Percentiles rank a stretch among this genome's conserved stretches.
Conservation (phyloP, 1,284 basidiomycete species). For the Fomes fomentarius region DNA sequence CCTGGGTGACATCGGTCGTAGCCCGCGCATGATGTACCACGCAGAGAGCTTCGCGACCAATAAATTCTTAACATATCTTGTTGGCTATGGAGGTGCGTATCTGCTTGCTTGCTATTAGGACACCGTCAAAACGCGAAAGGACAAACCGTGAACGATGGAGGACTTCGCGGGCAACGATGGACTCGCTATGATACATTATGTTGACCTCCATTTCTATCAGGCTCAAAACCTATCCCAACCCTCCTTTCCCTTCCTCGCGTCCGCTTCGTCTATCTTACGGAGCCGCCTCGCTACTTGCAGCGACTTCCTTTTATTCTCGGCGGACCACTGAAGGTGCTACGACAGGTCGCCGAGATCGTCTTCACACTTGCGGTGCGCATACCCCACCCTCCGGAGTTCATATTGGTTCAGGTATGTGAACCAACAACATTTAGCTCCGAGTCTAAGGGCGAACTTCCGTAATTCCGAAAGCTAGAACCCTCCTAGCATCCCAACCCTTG, state of each 20-base stretch:
- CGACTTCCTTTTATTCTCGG: conserved; percentile 74
- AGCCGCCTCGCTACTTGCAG: conserved; percentile 61
- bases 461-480: conserved; percentile 72
- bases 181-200: too few relatives aligned
- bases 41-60: conserved; percentile 88
- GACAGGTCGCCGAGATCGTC: conserved; percentile 71
- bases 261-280: conserved; percentile 66
- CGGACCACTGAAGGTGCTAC: conserved; percentile 81
- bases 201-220: conserved; percentile 41
- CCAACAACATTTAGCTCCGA: background rate
- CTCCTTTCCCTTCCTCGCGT: conserved; percentile 68
- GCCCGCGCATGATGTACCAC: conserved; percentile 99
- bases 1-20: conserved; percentile 93
- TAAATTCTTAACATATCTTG: conserved; percentile 79
- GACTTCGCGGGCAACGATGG: too few relatives aligned
- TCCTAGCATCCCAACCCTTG: conserved; percentile 93
- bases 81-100: conserved; percentile 87
- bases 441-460: background rate
- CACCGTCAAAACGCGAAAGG: too few relatives aligned
- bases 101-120: too few relatives aligned
- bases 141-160: too few relatives aligned
- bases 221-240: conserved; percentile 73
- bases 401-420: conserved; percentile 83
- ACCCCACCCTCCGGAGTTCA: conserved; percentile 76
- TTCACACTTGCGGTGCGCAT: conserved; percentile 64